Conservation (phyloP, 345 rosid genomes). For the Eucalyptus victrix region DNA sequence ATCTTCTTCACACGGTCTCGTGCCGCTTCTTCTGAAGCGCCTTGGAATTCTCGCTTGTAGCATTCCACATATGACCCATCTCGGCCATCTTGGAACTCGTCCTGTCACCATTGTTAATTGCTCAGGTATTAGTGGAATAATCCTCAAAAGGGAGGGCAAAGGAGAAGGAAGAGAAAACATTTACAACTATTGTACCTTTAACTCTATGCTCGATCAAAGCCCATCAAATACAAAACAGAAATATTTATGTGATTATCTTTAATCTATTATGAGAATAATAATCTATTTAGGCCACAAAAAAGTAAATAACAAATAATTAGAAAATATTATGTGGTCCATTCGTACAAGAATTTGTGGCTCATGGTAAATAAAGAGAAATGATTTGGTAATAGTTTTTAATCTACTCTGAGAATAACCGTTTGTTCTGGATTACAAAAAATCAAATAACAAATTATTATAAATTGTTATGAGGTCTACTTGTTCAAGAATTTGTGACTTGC, state of each 20-base stretch:
- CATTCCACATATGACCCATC: slow-evolving; percentile 58
- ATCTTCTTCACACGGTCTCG: slow-evolving; percentile 6
- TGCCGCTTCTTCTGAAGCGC: slow-evolving; percentile 8
- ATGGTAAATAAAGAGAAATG: too few relatives aligned
- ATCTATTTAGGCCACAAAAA: too few relatives aligned
- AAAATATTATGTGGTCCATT: too few relatives aligned
- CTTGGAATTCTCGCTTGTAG: slow-evolving; percentile 27
- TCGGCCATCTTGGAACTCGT: slow-evolving; percentile 2
- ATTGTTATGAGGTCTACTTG: accelerated
- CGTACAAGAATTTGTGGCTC: too few relatives aligned
- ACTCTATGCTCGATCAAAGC: neutral
- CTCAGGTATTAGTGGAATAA: neutral
- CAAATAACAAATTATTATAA: too few relatives aligned
- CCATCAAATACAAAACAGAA: neutral
- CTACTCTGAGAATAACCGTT: accelerated
- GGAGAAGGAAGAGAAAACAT: neutral
- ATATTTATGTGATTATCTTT: too few relatives aligned
- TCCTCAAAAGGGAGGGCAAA: neutral
- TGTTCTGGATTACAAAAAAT: too few relatives aligned
- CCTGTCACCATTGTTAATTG: neutral
- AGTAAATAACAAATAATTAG: too few relatives aligned
- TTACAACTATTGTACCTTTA: neutral
- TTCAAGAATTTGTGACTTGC: too few relatives aligned
- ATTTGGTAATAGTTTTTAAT: too few relatives aligned
- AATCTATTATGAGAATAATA: too few relatives aligned